Percentiles rank a stretch among this genome's conserved stretches.
These are phyloP conservation scores for Emericellopsis terricola DNA, from an alignment of 495 filamentous ascomycete genomes.

Conservation along the genomic window DNA sequence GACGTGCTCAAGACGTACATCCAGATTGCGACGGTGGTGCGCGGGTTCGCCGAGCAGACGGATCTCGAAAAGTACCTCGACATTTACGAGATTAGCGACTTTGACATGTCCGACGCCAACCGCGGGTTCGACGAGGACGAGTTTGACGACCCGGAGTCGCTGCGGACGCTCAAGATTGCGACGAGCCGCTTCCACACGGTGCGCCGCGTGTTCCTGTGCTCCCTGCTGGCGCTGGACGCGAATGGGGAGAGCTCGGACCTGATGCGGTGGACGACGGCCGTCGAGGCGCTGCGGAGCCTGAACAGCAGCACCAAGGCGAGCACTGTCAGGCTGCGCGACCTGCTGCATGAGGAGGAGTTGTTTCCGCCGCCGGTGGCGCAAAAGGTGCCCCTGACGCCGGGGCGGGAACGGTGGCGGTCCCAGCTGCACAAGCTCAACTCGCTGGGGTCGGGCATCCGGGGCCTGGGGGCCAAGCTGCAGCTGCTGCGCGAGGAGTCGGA, in stretches of 20 bases:
- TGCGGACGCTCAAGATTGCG: conserved; percentile 61
- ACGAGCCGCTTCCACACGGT: conserved; percentile 64
- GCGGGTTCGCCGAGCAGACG: conserved; percentile 52
- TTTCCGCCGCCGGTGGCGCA: conserved; percentile 28
- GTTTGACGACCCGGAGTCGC: conserved; percentile 56
- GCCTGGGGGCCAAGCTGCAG: conserved; percentile 88
- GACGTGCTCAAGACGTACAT: conserved; percentile 52
- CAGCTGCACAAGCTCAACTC: conserved; percentile 75
- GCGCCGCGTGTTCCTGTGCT: conserved; percentile 70
- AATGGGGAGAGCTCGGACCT: conserved; percentile 69
- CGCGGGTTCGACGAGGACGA: conserved; percentile 39
- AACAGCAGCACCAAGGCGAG: conserved; percentile 37
- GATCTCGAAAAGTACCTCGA: conserved; percentile 83
- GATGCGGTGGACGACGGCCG: conserved; percentile 56
- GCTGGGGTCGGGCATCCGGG: conserved; percentile 76
- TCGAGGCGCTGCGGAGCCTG: conserved; percentile 53
- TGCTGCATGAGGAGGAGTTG: conserved; percentile 67
- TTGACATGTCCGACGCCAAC: conserved; percentile 53
- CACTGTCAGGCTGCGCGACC: conserved; percentile 36
- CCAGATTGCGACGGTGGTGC: conserved; percentile 44
- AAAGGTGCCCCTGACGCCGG: conserved; percentile 50
- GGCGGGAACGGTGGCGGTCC: conserved; percentile 60
- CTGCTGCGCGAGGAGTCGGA: conserved; percentile 81
- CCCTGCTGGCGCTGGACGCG: conserved; percentile 72
- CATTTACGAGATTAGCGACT: conserved; percentile 73